Evolutionary conservation across 257 asterid genomes (phyloP).

Genomic region (Rhazya stricta): DNA sequence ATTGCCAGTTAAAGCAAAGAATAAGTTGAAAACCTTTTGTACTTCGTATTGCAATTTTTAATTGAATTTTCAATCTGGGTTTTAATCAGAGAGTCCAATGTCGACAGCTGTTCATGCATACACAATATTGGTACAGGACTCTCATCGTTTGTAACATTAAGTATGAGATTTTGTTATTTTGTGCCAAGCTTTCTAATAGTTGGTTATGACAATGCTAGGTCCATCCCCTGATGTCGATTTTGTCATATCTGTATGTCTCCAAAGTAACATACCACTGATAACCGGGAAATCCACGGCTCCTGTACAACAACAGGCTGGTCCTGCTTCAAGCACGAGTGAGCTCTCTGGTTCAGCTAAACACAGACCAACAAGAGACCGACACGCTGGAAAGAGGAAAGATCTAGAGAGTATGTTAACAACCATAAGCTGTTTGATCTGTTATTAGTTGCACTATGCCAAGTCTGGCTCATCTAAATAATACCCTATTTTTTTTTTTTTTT

Average conservation of each 20-base stretch:
- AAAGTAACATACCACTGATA: conserved; percentile 59
- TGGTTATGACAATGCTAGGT: conserved; percentile 42
- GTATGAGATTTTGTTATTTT: not conserved
- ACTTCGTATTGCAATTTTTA: not conserved
- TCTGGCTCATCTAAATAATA: not conserved
- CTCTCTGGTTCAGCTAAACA: conserved; percentile 52
- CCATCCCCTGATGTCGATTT: conserved; percentile 88
- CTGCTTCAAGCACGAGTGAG: conserved; percentile 62
- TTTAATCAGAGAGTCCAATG: not conserved
- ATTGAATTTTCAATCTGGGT: not conserved
- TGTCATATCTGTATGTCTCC: conserved; percentile 85
- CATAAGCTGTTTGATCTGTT: not conserved
- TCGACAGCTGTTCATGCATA: not conserved
- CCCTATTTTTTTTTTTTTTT: too few relatives aligned
- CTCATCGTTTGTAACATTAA: not conserved
- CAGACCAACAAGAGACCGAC: conserved; percentile 53
- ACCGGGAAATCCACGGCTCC: conserved; percentile 39
- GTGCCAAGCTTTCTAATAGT: conserved; percentile 9
- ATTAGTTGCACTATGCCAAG: too few relatives aligned
- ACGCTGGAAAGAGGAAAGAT: conserved; percentile 64
- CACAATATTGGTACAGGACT: not conserved
- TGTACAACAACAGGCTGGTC: conserved; percentile 40
- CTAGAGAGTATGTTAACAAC: conserved; percentile 44
- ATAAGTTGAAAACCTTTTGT: not conserved
- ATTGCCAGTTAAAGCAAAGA: not conserved